Conservation (phyloP, 805 yeast genomes). For the Starmerella floricola region DNA sequence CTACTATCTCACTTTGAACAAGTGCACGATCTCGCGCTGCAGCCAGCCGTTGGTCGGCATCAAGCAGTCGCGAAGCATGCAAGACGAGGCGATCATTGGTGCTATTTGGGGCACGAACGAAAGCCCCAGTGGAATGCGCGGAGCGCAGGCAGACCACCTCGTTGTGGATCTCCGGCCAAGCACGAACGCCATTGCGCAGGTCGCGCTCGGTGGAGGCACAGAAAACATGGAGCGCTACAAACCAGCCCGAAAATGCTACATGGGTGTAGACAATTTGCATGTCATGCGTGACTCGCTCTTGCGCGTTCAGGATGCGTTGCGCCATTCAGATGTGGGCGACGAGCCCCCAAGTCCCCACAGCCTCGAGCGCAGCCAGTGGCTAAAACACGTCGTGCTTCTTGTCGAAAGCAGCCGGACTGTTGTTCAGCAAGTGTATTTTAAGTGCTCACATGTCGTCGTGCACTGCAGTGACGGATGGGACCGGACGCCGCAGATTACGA, state of each 20-base stretch:
- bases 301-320: conserved; percentile 48
- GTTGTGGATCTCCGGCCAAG: conserved; percentile 87
- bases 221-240: conserved; percentile 83
- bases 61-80: conserved; percentile 74
- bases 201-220: conserved; percentile 96
- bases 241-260: conserved; percentile 54
- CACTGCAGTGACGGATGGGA: conserved; percentile 99
- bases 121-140: conserved; percentile 24
- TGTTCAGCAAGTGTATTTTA: conserved; percentile 68
- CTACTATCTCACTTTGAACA: conserved; percentile 52
- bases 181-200: conserved; percentile 92
- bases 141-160: conserved; percentile 41
- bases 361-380: conserved; percentile 64
- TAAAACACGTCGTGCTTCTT: conserved; percentile 54
- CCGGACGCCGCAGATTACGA: conserved; percentile 78
- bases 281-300: conserved; percentile 78
- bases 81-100: conserved; percentile 71
- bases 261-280: conserved; percentile 91
- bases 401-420: conserved; percentile 66
- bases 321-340: conserved; percentile 52
- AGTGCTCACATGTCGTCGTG: conserved; percentile 67
- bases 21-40: conserved; percentile 70
- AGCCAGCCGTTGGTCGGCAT: conserved; percentile 89
- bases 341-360: conserved; percentile 42
- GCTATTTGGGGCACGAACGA: conserved; percentile 59